A percentile compares a stretch with the other conserved stretches of the same genome.
Evolutionary conservation across 1,139 yeast genomes (phyloP).

Genomic region (Suhomyces coccinellae): DNA sequence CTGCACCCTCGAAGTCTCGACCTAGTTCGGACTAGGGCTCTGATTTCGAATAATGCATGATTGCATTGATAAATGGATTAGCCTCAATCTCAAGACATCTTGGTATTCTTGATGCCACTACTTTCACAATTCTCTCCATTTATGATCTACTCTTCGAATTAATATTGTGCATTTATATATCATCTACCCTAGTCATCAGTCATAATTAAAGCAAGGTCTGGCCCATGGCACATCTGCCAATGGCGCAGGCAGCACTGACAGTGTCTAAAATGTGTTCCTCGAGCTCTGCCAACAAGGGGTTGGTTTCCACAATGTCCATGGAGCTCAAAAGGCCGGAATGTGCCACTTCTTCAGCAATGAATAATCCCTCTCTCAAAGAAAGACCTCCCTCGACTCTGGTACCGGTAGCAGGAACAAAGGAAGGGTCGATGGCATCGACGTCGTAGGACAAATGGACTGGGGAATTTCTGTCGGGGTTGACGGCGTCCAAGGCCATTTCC

Average conservation of each 20-base stretch:
- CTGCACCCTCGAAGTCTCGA: too few species aligned
- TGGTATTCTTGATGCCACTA: background rate
- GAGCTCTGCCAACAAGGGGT: slow-evolving; percentile 82
- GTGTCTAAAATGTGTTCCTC: slow-evolving; percentile 82
- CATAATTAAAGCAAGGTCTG: slow-evolving; percentile 67
- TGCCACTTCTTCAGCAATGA: slow-evolving; percentile 88
- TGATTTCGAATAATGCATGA: too few species aligned
- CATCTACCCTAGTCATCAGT: background rate
- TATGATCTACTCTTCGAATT: background rate
- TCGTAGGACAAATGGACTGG: slow-evolving; percentile 94
- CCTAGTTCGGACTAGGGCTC: too few species aligned
- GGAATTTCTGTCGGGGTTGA: slow-evolving; percentile 69
- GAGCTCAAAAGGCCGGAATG: slow-evolving; percentile 84
- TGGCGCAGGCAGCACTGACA: slow-evolving; percentile 84
- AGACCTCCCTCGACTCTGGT: slow-evolving; percentile 97
- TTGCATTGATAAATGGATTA: too few species aligned
- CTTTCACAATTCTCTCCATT: background rate
- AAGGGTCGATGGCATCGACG: slow-evolving; percentile 96
- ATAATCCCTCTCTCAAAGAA: slow-evolving; percentile 91
- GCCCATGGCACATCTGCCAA: slow-evolving; percentile 93
- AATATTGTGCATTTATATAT: background rate
- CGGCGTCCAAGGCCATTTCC: slow-evolving; percentile 81
- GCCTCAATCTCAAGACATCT: too few species aligned
- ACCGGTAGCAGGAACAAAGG: slow-evolving; percentile 94
- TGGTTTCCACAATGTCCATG: slow-evolving; percentile 90